These are phyloP conservation scores for Clavispora fructus DNA, from an alignment of 805 yeast genomes.

Conservation along the genomic window DNA sequence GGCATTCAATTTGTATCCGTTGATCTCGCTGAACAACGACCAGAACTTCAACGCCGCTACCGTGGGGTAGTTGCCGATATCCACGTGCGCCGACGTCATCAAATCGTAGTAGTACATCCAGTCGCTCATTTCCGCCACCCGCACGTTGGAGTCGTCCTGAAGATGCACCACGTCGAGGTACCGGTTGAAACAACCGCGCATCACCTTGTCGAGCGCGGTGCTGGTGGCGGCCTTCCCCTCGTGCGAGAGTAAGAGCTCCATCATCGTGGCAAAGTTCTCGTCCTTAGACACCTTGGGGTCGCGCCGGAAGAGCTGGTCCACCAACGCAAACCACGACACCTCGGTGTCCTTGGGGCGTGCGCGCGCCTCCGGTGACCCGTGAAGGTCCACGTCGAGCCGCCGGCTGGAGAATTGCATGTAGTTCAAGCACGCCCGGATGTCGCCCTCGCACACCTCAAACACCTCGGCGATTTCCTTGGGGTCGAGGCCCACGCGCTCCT, in stretches of 20 bases:
- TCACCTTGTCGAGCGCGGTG: slow-evolving; percentile 56
- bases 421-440: slow-evolving; percentile 80
- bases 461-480: slow-evolving; percentile 56
- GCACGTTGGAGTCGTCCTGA: slow-evolving; percentile 55
- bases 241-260: slow-evolving; percentile 40
- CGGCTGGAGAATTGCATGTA: slow-evolving; percentile 60
- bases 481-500: slow-evolving; percentile 48
- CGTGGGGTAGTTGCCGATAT: slow-evolving; percentile 47
- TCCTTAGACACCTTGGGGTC: slow-evolving; percentile 41
- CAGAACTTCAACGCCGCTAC: slow-evolving; percentile 58
- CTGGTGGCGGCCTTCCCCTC: slow-evolving; percentile 33
- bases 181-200: slow-evolving; percentile 65
- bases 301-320: slow-evolving; percentile 56
- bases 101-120: slow-evolving; percentile 74
- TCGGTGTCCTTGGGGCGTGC: slow-evolving; percentile 51
- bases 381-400: slow-evolving; percentile 9
- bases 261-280: slow-evolving; percentile 44
- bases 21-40: slow-evolving; percentile 59
- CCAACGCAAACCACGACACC: slow-evolving; percentile 61
- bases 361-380: background rate
- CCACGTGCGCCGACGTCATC: slow-evolving; percentile 28
- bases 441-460: slow-evolving; percentile 70
- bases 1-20: slow-evolving; percentile 18
- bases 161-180: slow-evolving; percentile 56
- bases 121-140: slow-evolving; percentile 60